Conservation (phyloP, 2,329 filamentous ascomycete species). For the Colletotrichum magnum region DNA sequence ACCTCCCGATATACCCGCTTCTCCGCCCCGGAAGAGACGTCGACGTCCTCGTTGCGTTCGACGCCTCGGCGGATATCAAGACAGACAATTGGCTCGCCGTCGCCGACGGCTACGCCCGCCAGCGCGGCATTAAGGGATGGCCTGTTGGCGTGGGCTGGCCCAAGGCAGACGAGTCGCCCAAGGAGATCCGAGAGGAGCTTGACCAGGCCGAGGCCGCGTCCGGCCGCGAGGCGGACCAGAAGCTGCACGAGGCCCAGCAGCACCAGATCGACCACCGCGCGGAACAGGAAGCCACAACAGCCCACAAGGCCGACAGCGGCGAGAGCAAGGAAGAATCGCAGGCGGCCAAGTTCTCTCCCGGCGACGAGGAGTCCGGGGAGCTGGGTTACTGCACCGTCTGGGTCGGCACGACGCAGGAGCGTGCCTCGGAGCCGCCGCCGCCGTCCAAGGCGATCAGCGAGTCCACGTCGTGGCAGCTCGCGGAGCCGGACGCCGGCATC, state of each 20-base stretch:
- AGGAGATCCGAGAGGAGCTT: slow-evolving; percentile 75
- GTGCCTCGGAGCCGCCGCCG: slow-evolving; percentile 68
- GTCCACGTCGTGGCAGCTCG: slow-evolving; percentile 77
- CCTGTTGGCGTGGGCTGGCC: slow-evolving; percentile 97
- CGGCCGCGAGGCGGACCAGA: slow-evolving; percentile 72
- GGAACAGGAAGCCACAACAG: slow-evolving; percentile 42
- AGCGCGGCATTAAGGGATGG: slow-evolving; percentile 94
- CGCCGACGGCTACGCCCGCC: slow-evolving; percentile 91
- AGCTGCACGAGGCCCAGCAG: slow-evolving; percentile 72
- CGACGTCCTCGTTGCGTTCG: slow-evolving; percentile 92
- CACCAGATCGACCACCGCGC: slow-evolving; percentile 53
- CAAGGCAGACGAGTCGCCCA: slow-evolving; percentile 68
- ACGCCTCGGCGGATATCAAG: slow-evolving; percentile 92
- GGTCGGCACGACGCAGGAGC: slow-evolving; percentile 88
- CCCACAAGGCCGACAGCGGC: slow-evolving; percentile 41
- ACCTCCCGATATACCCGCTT: slow-evolving; percentile 94
- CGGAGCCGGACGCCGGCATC: slow-evolving; percentile 85
- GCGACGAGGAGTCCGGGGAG: slow-evolving; percentile 66
- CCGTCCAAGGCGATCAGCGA: slow-evolving; percentile 71
- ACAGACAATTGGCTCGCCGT: slow-evolving; percentile 97
- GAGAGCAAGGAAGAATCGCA: slow-evolving; percentile 46
- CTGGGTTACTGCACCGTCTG: slow-evolving; percentile 95
- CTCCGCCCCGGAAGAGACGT: slow-evolving; percentile 90
- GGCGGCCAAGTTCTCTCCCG: slow-evolving; percentile 56
- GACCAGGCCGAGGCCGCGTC: slow-evolving; percentile 76